Evolutionary conservation across 106 monocot genomes (phyloP).

Genomic region (Dactylorhiza incarnata): DNA sequence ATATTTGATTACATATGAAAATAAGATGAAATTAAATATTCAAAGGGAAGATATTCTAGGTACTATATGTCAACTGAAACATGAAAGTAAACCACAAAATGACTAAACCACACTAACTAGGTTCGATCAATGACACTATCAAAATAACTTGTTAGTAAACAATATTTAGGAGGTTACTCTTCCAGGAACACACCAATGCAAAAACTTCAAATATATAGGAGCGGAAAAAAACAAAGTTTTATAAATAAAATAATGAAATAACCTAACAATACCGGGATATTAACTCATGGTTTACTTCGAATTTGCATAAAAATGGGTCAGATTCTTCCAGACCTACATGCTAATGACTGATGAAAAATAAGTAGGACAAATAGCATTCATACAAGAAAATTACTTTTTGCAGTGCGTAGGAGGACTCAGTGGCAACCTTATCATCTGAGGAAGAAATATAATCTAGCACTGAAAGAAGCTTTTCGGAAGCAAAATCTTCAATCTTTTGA

Average conservation of each 20-base stretch:
- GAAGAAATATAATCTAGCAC: slow-evolving; percentile 28
- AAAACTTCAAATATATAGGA: neutral
- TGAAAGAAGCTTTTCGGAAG: slow-evolving; percentile 62
- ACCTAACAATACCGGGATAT: neutral
- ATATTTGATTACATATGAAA: neutral
- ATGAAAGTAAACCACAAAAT: too few species aligned
- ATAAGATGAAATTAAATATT: neutral
- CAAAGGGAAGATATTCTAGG: neutral
- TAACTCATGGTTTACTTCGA: neutral
- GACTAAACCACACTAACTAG: too few species aligned
- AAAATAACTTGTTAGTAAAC: too few species aligned
- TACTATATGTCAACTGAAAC: neutral
- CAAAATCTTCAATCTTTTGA: slow-evolving; percentile 83
- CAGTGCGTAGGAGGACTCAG: slow-evolving; percentile 14
- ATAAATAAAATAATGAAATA: neutral
- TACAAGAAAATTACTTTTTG: slow-evolving; percentile 34
- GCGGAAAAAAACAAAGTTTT: neutral
- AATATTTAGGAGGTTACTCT: neutral
- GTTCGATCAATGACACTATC: too few species aligned
- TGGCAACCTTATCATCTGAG: slow-evolving; percentile 10
- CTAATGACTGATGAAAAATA: neutral
- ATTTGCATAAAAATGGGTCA: neutral
- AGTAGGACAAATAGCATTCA: neutral
- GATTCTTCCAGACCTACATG: neutral
- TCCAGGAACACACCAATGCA: neutral